These are phyloP conservation scores for Starmera quercuum DNA, from an alignment of 805 yeast species.

Conservation along the genomic window DNA sequence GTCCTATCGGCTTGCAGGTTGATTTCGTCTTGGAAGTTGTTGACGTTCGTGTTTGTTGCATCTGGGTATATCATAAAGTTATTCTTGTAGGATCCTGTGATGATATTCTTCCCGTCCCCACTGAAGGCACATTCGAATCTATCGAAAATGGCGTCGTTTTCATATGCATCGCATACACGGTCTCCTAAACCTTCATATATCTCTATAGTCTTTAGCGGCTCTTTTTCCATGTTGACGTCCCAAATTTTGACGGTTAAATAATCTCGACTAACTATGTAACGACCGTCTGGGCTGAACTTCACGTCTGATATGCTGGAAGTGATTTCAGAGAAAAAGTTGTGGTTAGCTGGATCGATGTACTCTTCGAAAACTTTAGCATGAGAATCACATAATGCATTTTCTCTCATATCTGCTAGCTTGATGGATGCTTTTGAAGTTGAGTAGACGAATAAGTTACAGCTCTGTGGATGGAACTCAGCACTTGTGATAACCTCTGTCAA, in stretches of 20 bases:
- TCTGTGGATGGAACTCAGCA: slow-evolving; percentile 91
- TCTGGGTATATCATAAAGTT: slow-evolving; percentile 96
- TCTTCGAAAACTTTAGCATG: slow-evolving; percentile 89
- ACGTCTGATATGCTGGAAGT: slow-evolving; percentile 92
- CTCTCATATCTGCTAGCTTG: slow-evolving; percentile 93
- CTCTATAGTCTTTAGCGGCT: slow-evolving; percentile 89
- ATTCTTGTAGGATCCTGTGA: slow-evolving; percentile 97
- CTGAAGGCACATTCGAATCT: slow-evolving; percentile 94
- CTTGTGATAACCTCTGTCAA: slow-evolving; percentile 95
- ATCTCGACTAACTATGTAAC: slow-evolving; percentile 94
- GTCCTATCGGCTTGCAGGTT: slow-evolving; percentile 89
- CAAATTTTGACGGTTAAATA: slow-evolving; percentile 96
- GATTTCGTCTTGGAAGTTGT: slow-evolving; percentile 40
- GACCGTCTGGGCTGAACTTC: slow-evolving; percentile 84
- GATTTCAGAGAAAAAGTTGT: slow-evolving; percentile 95
- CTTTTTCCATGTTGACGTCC: slow-evolving; percentile 96
- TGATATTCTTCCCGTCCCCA: slow-evolving; percentile 85
- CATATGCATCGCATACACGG: slow-evolving; percentile 93
- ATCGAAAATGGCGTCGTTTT: slow-evolving; percentile 96
- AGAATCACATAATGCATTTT: slow-evolving; percentile 86
- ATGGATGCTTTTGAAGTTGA: slow-evolving; percentile 93
- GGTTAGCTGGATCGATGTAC: slow-evolving; percentile 84
- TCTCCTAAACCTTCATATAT: slow-evolving; percentile 94
- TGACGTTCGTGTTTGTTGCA: slow-evolving; percentile 37
- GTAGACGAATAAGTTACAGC: slow-evolving; percentile 92